Base-by-base conservation (phyloP, 169 alveolate genomes). In the Plasmodium ovale region DNA sequence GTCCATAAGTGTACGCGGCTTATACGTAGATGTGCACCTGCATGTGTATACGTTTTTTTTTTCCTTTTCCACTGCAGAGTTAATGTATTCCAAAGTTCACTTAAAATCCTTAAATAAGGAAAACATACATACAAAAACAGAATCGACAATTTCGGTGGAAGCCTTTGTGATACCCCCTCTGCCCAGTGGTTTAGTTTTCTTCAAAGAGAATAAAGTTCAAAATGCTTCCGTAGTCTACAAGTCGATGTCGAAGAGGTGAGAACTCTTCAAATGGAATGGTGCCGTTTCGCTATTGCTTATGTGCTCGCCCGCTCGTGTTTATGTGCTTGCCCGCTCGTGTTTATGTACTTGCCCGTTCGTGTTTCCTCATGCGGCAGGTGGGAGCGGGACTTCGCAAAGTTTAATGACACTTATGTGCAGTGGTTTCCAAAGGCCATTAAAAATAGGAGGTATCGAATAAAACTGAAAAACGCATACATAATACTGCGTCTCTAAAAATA, bases 341-440 rank as follows among this genome's bases (percentile, higher is more conserved):
- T 10, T 68, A 19, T 3, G 23, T 7, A 7, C n/a, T 27, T 70
- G 12, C 14, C 7, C 10, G 7, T 54, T 54, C 25, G 69, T 19
- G 16, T 42, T 27, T 35, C 54, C 21, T 72, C 87, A 70, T 54
- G 10, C 31, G 1, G 7, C 10, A 92, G 82, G 60, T 95, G 97
- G 97, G 94, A 94, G 37, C 42, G 87, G 62, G 97, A 95, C 42
- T 95, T 94, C 60, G 87, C 91, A 29, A 84, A 85, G 60, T 95
- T 95, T 94, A 95, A 95, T 87, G 93, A 74, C 12, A 88, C 87
- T 3, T 95, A 95, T 72, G 69, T 79, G 21, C 96, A 94, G 71
- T 84, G 95, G 94, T 94, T 93, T 65, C 95, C 96, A 31, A 91
- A 93, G 64, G 95, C 95, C 10, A 87, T 94, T 39, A 67, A 87